Conservation (phyloP, 2,329 filamentous ascomycete species). For the Talaromyces atroroseus region DNA sequence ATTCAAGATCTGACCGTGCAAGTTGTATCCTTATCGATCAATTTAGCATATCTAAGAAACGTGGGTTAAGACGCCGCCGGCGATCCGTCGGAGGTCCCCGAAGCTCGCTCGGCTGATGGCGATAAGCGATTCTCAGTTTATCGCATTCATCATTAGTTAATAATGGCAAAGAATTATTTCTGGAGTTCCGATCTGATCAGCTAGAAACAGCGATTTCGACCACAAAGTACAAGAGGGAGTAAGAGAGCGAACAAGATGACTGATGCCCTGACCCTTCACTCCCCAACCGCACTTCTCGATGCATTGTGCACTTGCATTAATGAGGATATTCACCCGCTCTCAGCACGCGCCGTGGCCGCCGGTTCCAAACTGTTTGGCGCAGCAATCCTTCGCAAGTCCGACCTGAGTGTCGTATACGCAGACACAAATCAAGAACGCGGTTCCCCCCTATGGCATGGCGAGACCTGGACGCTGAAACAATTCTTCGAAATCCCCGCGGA, state of each 20-base stretch:
- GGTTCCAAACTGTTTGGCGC: constrained; percentile 11
- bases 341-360: constrained; percentile 4
- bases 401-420: constrained; percentile 8
- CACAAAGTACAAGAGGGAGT: neutral
- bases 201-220: no score
- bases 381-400: constrained; percentile 5
- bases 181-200: no score
- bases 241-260: constrained; percentile 1
- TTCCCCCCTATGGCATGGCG: constrained; percentile 11
- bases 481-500: constrained; percentile 8
- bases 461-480: constrained; percentile 11
- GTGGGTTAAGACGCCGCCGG: neutral
- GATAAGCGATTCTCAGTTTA: neutral
- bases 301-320: constrained; percentile 6
- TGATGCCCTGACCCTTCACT: constrained; percentile 5
- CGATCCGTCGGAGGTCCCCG: neutral
- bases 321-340: constrained; percentile 9
- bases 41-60: no score
- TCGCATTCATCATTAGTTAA: no score
- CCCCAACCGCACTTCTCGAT: constrained; percentile 7
- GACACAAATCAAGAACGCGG: constrained; percentile 10
- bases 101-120: neutral
- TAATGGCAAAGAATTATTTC: neutral
- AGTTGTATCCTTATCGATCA: neutral
- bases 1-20: no score